phyloP scores from a whole-genome alignment of 257 asterid species.

The Solanum lignicaule region DNA sequence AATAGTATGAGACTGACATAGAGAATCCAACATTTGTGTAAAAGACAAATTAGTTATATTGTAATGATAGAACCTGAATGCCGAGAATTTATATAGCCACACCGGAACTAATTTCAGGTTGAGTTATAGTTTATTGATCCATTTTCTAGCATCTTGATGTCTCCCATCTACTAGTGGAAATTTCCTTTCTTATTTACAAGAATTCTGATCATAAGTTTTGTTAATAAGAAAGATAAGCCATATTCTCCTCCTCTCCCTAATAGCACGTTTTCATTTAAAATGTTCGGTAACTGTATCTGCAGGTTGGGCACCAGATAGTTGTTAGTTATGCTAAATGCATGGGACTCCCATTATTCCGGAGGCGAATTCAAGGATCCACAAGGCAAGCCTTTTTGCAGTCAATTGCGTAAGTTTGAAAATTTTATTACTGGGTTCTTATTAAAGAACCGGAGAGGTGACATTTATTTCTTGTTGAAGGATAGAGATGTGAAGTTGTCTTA shows the following conservation, averaged over 20 bases:
- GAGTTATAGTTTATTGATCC: neutral
- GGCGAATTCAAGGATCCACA: slow-evolving; percentile 85
- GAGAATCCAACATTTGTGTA: neutral
- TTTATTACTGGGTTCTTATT: neutral
- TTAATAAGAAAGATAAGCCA: neutral
- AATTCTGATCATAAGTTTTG: neutral
- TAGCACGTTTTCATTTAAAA: neutral
- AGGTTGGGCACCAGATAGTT: slow-evolving; percentile 95
- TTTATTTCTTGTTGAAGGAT: neutral
- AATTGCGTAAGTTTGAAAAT: neutral
- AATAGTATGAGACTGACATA: neutral
- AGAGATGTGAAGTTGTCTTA: neutral
- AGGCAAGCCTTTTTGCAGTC: slow-evolving; percentile 41
- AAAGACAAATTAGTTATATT: neutral
- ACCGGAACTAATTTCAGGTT: neutral
- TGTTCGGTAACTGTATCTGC: slow-evolving; percentile 8
- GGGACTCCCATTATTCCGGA: slow-evolving; percentile 84
- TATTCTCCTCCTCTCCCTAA: neutral
- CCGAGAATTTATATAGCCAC: neutral
- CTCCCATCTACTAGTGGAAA: neutral
- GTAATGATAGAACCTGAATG: neutral
- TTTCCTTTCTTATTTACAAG: neutral
- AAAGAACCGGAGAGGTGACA: neutral
- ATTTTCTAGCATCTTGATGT: neutral
- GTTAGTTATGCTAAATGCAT: slow-evolving; percentile 77